phyloP scores from a whole-genome alignment of 75 land plant species.

The Picea glauca region DNA sequence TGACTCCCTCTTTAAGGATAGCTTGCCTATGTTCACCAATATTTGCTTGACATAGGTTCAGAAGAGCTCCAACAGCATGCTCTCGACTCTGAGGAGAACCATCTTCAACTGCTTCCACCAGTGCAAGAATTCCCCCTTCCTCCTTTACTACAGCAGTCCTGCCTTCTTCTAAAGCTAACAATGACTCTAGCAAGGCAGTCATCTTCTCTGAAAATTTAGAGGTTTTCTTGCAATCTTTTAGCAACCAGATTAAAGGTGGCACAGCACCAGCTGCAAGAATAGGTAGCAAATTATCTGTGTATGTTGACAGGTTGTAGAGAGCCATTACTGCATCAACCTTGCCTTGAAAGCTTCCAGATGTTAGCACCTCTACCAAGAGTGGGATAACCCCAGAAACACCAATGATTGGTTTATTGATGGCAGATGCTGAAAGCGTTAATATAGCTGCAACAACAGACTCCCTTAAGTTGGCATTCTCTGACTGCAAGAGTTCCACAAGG shows the following conservation, averaged over 20 bases:
- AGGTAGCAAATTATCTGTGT: slow-evolving; percentile 18
- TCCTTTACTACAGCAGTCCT: slow-evolving; percentile 26
- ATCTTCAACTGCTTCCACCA: slow-evolving; percentile 68
- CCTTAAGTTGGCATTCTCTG: slow-evolving; percentile 29
- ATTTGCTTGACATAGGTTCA: too few relatives aligned
- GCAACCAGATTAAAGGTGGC: slow-evolving; percentile 37
- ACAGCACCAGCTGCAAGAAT: slow-evolving; percentile 40
- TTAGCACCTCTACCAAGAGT: slow-evolving; percentile 58
- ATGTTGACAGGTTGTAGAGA: slow-evolving; percentile 53
- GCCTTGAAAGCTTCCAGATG: slow-evolving; percentile 54
- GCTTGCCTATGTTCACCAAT: slow-evolving; percentile 10
- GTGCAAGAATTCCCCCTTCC: slow-evolving; percentile 57
- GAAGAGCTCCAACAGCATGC: slow-evolving; percentile 41
- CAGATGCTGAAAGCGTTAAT: slow-evolving; percentile 61
- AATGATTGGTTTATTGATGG: slow-evolving; percentile 50
- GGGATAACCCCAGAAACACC: slow-evolving; percentile 63
- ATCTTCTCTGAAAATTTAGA: slow-evolving; percentile 67
- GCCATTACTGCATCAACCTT: slow-evolving; percentile 76
- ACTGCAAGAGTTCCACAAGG: slow-evolving; percentile 55
- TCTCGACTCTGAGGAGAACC: slow-evolving; percentile 57
- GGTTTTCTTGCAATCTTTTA: slow-evolving; percentile 60
- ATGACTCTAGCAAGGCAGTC: slow-evolving; percentile 49
- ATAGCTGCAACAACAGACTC: slow-evolving; percentile 69
- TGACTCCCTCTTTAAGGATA: slow-evolving; percentile 69
- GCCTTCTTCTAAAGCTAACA: slow-evolving; percentile 54